Conservation (phyloP, 2,329 filamentous ascomycete species). For the Cladosporium sp. region DNA sequence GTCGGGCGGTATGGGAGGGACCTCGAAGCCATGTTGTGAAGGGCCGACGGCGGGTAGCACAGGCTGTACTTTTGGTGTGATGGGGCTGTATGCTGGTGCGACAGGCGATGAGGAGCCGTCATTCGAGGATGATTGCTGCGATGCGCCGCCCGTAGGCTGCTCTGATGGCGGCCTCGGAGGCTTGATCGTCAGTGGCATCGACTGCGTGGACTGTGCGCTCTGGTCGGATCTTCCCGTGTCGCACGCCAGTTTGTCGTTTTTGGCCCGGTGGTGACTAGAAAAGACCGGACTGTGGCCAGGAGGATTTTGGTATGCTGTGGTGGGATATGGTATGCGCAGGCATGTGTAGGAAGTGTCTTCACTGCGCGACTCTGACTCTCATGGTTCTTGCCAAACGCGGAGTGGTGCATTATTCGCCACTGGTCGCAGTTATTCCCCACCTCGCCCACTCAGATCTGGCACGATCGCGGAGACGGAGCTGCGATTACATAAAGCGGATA, state of each 20-base stretch:
- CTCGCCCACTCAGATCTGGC: not conserved
- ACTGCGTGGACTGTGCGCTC: slow-evolving; percentile 15
- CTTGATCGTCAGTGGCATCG: slow-evolving; percentile 25
- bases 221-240: slow-evolving; percentile 9
- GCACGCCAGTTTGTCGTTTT: slow-evolving; percentile 1
- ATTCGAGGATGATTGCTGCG: slow-evolving; percentile 6
- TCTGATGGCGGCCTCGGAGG: slow-evolving; percentile 20
- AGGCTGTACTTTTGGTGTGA: slow-evolving; percentile 31
- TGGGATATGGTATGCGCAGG: not conserved
- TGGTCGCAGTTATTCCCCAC: not conserved
- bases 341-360: not conserved
- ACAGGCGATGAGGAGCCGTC: slow-evolving; percentile 13
- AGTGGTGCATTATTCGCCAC: not conserved
- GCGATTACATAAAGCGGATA: not conserved
- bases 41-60: slow-evolving; percentile 20
- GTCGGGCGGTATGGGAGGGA: slow-evolving; percentile 8
- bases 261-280: not conserved
- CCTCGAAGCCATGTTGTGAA: slow-evolving; percentile 7
- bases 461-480: not conserved
- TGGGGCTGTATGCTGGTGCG: slow-evolving; percentile 28
- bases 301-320: not conserved
- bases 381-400: not conserved
- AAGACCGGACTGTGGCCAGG: not conserved
- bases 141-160: slow-evolving; percentile 7
- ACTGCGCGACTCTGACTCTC: not conserved